phyloP scores from a whole-genome alignment of 805 yeast genomes.

The Metschnikowia aberdeeniae region DNA sequence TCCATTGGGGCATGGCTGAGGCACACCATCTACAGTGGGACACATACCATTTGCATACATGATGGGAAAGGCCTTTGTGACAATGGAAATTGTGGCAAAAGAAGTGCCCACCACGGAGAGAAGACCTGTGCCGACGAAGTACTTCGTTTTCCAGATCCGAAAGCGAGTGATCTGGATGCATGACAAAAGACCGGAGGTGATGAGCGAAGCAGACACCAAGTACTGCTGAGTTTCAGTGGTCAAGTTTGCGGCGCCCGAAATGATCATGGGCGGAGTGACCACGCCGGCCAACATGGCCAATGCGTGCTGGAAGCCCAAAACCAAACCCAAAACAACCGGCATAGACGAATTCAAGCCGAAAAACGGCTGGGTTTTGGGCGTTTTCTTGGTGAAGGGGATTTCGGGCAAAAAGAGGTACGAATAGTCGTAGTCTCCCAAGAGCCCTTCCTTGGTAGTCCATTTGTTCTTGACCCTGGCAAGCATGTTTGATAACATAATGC shows the following conservation, averaged over 20 bases:
- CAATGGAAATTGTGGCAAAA: conserved; percentile 11
- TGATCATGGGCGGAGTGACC: conserved; percentile 12
- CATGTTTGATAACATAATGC: background rate
- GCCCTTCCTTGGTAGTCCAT: conserved; percentile 9
- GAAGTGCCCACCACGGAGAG: conserved; percentile 14
- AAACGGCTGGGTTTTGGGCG: conserved; percentile 12
- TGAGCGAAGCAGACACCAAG: conserved; percentile 12
- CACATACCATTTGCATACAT: conserved; percentile 11
- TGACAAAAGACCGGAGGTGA: conserved; percentile 9
- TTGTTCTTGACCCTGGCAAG: conserved; percentile 4
- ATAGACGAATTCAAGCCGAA: conserved; percentile 11
- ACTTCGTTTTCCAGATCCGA: conserved; percentile 7
- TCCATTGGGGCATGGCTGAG: conserved; percentile 11
- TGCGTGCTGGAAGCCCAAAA: conserved; percentile 13
- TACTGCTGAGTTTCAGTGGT: conserved; percentile 4
- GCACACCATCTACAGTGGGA: conserved; percentile 6
- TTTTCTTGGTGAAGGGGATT: conserved; percentile 8
- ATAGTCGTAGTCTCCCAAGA: conserved; percentile 13
- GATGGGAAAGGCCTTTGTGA: conserved; percentile 9
- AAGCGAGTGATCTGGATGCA: conserved; percentile 10
- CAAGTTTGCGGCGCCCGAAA: conserved; percentile 7
- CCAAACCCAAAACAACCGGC: conserved; percentile 11
- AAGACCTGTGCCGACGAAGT: conserved; percentile 13
- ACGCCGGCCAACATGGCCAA: conserved; percentile 16
- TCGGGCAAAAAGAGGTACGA: conserved; percentile 11